Conservation (phyloP, 495 filamentous ascomycete genomes). For the Xylaria cubensis region DNA sequence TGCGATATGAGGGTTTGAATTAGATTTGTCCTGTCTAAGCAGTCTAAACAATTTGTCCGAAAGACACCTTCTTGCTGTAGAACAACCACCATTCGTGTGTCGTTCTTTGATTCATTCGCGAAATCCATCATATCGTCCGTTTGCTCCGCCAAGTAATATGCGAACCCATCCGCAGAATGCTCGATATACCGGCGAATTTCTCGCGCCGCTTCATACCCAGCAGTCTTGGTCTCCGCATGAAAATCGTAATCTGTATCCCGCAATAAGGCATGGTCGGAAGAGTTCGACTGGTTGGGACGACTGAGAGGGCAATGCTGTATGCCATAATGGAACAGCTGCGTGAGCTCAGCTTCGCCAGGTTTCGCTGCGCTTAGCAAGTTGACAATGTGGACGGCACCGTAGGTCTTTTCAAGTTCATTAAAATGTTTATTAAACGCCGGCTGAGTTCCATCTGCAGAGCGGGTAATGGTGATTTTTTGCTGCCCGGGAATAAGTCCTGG, state of each 20-base stretch:
- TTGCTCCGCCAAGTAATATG: slow-evolving; percentile 85
- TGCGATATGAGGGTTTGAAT: slow-evolving; percentile 94
- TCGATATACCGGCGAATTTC: slow-evolving; percentile 77
- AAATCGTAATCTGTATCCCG: slow-evolving; percentile 90
- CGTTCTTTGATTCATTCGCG: slow-evolving; percentile 37
- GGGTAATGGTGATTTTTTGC: slow-evolving; percentile 91
- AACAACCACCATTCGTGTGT: slow-evolving; percentile 67
- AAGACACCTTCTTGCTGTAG: slow-evolving; percentile 94
- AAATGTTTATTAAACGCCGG: slow-evolving; percentile 97
- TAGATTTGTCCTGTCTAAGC: slow-evolving; percentile 93
- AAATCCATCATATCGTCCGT: slow-evolving; percentile 53
- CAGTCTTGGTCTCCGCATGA: slow-evolving; percentile 87
- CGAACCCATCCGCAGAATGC: slow-evolving; percentile 81
- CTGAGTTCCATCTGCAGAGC: slow-evolving; percentile 88
- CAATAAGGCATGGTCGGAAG: slow-evolving; percentile 72
- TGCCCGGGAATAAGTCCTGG: slow-evolving; percentile 87
- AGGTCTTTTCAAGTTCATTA: slow-evolving; percentile 77
- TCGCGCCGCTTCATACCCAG: slow-evolving; percentile 86
- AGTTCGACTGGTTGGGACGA: slow-evolving; percentile 48
- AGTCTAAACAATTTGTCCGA: slow-evolving; percentile 95
- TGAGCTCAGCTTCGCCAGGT: slow-evolving; percentile 81
- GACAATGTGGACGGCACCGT: slow-evolving; percentile 88
- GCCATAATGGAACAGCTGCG: slow-evolving; percentile 76
- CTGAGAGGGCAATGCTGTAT: slow-evolving; percentile 72
- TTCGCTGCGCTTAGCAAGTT: slow-evolving; percentile 91